These are phyloP conservation scores for Penicillium sp. DNA, from an alignment of 2,329 filamentous ascomycete species.

Conservation along the genomic window DNA sequence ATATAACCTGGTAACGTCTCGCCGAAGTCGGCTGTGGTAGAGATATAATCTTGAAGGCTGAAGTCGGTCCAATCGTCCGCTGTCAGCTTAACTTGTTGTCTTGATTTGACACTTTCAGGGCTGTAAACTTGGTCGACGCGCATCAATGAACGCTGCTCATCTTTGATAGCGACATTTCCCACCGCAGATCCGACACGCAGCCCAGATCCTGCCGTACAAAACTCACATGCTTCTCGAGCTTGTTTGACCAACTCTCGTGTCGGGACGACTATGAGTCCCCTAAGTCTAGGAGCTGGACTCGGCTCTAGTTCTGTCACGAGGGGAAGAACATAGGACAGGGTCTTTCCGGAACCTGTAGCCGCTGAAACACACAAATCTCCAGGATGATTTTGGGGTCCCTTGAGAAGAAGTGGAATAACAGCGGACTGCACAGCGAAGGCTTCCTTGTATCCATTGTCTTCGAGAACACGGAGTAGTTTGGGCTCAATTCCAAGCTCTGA, in stretches of 20 bases:
- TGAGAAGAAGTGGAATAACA: conserved; percentile 78
- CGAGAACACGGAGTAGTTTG: conserved; percentile 65
- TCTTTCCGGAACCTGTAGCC: conserved; percentile 95
- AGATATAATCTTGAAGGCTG: conserved; percentile 51
- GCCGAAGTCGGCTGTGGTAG: conserved; percentile 45
- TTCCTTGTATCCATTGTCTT: conserved; percentile 69
- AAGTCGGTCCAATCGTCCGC: conserved; percentile 55
- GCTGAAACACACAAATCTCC: conserved; percentile 90
- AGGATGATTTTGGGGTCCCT: conserved; percentile 62
- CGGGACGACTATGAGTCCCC: conserved; percentile 84
- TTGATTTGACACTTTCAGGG: conserved; percentile 60
- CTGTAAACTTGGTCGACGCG: conserved; percentile 72
- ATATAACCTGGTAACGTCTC: conserved; percentile 65
- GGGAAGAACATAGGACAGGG: conserved; percentile 85
- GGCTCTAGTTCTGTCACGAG: conserved; percentile 77
- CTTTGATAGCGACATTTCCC: conserved; percentile 75
- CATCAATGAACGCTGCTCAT: conserved; percentile 67
- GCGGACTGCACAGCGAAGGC: conserved; percentile 82
- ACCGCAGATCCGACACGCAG: conserved; percentile 82
- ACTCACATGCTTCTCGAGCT: conserved; percentile 76
- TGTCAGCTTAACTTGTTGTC: conserved; percentile 49
- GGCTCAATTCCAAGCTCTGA: conserved; percentile 65
- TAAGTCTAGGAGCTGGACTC: conserved; percentile 67
- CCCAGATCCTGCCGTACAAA: conserved; percentile 72
- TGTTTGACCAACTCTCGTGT: conserved; percentile 90